Base-by-base conservation (phyloP, 2,329 filamentous ascomycete species). In the Aspergillus novofumigatus region DNA sequence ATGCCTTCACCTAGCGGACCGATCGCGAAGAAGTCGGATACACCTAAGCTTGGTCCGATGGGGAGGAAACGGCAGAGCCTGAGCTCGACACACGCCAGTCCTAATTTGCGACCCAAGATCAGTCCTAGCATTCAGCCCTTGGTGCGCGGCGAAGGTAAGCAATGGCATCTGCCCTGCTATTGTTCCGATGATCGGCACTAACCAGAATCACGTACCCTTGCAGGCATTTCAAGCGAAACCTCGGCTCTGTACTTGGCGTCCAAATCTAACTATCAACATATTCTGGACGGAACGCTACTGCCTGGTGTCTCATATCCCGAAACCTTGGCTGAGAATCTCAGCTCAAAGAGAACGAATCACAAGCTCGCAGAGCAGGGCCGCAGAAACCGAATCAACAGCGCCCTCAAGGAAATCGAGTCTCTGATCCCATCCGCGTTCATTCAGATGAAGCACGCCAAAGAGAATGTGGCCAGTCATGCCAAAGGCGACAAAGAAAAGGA, bases 261-360 rank as follows among this genome's bases (percentile, higher is more conserved):
- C 17, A 97, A 97, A 72, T 97, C 93, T 1, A 99, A 99, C 69
- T 99, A 99, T 68, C 93, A 97, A 69, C 96, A 97, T 67, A 94
- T 99, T 41, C 78, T 99, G 10, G 94, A 97, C 72, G 94, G 94
- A 51, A 97, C 92, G 52, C 87, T 88, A 55, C 86, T 97, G 0
- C 92, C 92, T 0, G 93, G 93, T 11, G 89, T 97, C 11, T 89
- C 89, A 1, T 97, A 97, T 65, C 92, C 93, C 0, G 91, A 90
- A 65, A 90, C 92, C 52, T 81, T 99, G 45, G 96, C 92, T 6
- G 95, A 92, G 23, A 96, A 96, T 63, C 79, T 99, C 26, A 97
- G 92, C 0, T 96, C 92, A 3, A 99, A 99, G 78, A 88, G 93
- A 53, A 97, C 94, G 1, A 96, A 92, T 47, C 94, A 99, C 78